Evolutionary conservation across 2,329 filamentous ascomycete genomes (phyloP).

Genomic region (Ophiosphaerella korrae): DNA sequence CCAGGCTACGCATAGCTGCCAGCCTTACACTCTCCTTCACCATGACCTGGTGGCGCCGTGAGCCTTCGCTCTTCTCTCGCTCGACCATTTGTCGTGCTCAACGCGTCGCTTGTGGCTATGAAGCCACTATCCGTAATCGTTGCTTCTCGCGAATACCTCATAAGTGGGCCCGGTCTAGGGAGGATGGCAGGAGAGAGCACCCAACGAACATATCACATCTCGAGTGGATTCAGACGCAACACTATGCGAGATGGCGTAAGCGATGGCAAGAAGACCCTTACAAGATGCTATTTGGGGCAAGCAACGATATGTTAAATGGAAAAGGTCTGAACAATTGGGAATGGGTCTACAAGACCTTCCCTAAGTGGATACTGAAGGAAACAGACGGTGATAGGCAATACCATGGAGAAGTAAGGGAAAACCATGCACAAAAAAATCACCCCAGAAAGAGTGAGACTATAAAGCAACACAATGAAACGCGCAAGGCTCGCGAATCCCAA

Average conservation of each 20-base stretch:
- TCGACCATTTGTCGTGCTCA: slow-evolving; percentile 30
- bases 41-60: slow-evolving; percentile 40
- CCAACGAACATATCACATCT: slow-evolving; percentile 33
- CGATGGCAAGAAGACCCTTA: slow-evolving; percentile 50
- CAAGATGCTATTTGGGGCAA: slow-evolving; percentile 50
- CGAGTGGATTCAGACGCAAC: slow-evolving; percentile 38
- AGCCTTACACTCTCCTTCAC: not conserved
- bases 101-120: slow-evolving; percentile 27
- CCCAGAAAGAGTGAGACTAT: slow-evolving; percentile 20
- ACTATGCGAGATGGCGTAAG: slow-evolving; percentile 36
- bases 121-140: slow-evolving; percentile 29
- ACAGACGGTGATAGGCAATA: slow-evolving; percentile 17
- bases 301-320: slow-evolving; percentile 40
- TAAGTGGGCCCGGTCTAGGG: slow-evolving; percentile 25
- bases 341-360: slow-evolving; percentile 36
- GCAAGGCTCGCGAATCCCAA: slow-evolving; percentile 2
- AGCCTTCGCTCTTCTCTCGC: slow-evolving; percentile 28
- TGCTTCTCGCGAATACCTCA: slow-evolving; percentile 36
- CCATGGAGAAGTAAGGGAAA: slow-evolving; percentile 1
- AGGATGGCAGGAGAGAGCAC: slow-evolving; percentile 19
- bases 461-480: not conserved
- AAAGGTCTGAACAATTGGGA: slow-evolving; percentile 38
- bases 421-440: slow-evolving; percentile 4
- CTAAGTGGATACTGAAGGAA: slow-evolving; percentile 40
- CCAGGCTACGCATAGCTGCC: not conserved